phyloP scores from a whole-genome alignment of 768 basidiomycete genomes.

The Megacollybia marginata region DNA sequence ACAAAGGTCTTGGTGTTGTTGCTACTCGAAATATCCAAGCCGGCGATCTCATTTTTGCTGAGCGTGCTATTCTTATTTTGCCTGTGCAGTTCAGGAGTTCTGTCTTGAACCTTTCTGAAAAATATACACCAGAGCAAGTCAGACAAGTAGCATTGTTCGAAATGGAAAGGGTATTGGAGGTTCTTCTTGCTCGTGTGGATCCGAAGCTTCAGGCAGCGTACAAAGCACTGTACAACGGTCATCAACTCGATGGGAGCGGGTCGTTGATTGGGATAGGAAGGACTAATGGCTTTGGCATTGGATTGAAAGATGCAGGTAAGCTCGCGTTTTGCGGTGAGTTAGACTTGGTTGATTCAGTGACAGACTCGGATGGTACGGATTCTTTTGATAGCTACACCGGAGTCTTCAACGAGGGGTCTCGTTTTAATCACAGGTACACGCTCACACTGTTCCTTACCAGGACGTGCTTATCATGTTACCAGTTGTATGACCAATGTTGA shows the following conservation, averaged over 20 bases:
- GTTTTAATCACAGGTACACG: slow-evolving; percentile 29
- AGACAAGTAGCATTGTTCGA: slow-evolving; percentile 5
- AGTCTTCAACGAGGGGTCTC: slow-evolving; percentile 22
- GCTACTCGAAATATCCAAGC: slow-evolving; percentile 18
- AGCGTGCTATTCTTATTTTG: slow-evolving; percentile 27
- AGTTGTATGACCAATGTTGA: slow-evolving; percentile 25
- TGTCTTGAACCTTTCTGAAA: neutral
- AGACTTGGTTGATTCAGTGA: neutral
- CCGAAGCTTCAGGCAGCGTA: slow-evolving; percentile 18
- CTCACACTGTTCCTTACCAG: neutral
- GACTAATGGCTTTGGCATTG: slow-evolving; percentile 24
- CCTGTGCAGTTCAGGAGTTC: slow-evolving; percentile 9
- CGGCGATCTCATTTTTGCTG: slow-evolving; percentile 27
- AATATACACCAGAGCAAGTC: neutral
- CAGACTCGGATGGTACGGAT: neutral
- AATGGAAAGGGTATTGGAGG: slow-evolving; percentile 15
- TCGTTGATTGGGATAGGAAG: slow-evolving; percentile 23
- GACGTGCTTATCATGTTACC: neutral
- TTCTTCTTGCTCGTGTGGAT: slow-evolving; percentile 17
- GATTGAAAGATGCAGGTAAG: slow-evolving; percentile 13
- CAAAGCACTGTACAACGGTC: slow-evolving; percentile 23
- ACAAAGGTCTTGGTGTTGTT: slow-evolving; percentile 20
- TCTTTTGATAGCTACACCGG: slow-evolving; percentile 13
- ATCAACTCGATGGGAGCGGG: slow-evolving; percentile 24
- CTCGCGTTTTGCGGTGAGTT: slow-evolving; percentile 1